A percentile compares a stretch with the other conserved stretches of the same genome.
Conservation (phyloP, 495 filamentous ascomycete species). For the Talaromyces borbonicus region DNA sequence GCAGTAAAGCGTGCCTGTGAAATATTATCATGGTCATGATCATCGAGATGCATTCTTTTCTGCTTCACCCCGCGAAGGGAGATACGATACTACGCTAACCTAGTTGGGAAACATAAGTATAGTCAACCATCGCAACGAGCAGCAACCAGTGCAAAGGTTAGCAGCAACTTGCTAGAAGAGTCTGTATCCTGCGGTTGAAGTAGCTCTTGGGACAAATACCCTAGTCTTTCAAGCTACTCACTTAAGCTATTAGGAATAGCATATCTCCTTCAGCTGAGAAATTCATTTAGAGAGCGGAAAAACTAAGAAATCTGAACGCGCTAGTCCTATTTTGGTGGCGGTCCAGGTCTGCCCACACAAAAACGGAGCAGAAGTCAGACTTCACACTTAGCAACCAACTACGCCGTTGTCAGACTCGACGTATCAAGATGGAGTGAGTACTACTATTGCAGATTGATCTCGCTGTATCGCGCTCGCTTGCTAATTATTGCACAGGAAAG, state of each 20-base stretch:
- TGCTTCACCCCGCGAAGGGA: too few species aligned
- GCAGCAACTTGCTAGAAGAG: too few species aligned
- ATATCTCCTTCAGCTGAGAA: too few species aligned
- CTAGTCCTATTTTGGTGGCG: conserved; percentile 16
- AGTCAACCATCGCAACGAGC: too few species aligned
- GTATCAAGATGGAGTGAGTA: conserved; percentile 38
- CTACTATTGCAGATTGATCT: not conserved
- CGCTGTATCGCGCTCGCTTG: not conserved
- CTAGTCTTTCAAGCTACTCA: too few species aligned
- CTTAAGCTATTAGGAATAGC: too few species aligned
- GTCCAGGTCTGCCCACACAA: conserved; percentile 39
- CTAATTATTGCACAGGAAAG: conserved; percentile 34
- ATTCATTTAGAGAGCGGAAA: not conserved
- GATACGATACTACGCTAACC: not conserved
- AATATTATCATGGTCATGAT: not conserved
- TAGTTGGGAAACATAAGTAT: not conserved
- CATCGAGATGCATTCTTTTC: too few species aligned
- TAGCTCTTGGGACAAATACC: too few species aligned
- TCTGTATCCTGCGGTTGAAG: too few species aligned
- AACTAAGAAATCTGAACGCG: conserved; percentile 14
- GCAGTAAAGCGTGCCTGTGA: not conserved
- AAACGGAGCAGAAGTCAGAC: conserved; percentile 15
- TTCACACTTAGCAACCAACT: conserved; percentile 4
- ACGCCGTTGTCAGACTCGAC: conserved; percentile 7
- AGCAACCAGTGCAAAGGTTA: too few species aligned